Evolutionary conservation across 805 yeast species (phyloP), one percentile per base, ranked within the genome.

Genomic region (Ogataea zsoltii): DNA sequence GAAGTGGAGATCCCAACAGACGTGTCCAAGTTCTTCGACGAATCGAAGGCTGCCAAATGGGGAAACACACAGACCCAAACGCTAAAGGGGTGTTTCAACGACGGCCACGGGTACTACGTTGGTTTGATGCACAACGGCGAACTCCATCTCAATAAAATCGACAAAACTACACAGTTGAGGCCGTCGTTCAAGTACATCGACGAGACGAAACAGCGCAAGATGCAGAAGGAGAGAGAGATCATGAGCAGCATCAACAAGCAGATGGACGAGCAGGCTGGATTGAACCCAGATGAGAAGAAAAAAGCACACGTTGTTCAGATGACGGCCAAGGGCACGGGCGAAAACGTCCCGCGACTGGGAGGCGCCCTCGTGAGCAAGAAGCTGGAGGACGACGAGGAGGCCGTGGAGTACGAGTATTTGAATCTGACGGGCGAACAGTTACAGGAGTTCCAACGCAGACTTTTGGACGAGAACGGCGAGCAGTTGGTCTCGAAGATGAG

Each of bases 101-200:
- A 67, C 3, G 70, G 77, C 28, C 75, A 73, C 28, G 85, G 85
- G 0, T 78, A 76, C 53, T 76, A 72, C 51, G 71, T 71, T 10
- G 79, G 71, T 2, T 37, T 54, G 9, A 45, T 66, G 32, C 43
- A 50, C 14, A 68, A 76, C 25, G 77, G 75, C 14, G 80, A 75
- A 55, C 57, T 89, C 7, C 80, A 86, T 40, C 63, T 92, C 49
- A 65, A 79, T 1, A 87, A 92, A 1, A 71, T 91, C 1, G 76
- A 79, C 29, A 74, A 80, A 16, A 79, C 86, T 0, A 79, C 85
- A 0, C 97, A 92, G 63, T 63, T 94, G 49, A 76, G 96, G 54
- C 94, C 97, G 2, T 77, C 78, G 55, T 88, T 94, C 67, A 77
- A 76, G 52, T 88, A 91, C 60, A 80, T 90, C 34, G 96, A 90